Base-by-base conservation (phyloP, 352 stramenopile species). In the Globisporangium solare region DNA sequence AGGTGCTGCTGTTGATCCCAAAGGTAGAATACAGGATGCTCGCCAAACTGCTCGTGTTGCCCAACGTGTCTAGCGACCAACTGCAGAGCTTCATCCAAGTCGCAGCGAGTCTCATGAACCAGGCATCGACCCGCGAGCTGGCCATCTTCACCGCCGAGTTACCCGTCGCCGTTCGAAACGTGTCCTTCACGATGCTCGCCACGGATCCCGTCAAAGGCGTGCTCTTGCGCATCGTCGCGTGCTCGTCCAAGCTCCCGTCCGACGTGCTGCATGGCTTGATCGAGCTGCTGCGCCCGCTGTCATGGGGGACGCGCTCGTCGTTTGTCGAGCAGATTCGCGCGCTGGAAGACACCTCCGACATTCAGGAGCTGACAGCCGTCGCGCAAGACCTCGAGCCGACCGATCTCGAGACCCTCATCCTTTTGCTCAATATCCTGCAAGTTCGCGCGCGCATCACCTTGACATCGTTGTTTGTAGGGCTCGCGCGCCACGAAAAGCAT, bases 51-150 rank as follows among this genome's bases (percentile, higher is more conserved):
- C 63, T 88, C 41, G 71, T 76, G 0, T 86, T 71, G 2, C 51
- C 62, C 32, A 67, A 87, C 39, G 66, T 88, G n/a, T 74, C 45
- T 7, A 27, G 58, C 1, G 27, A 68, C 0, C 69, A 86, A 24
- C 57, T 88, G 6, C 42, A 77, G 27, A 48, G 58, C 2, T 77
- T 89, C 35, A 56, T 85, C 14, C 69, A 70, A 2, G 70, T 89
- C 27, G 73, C 75, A 0, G 71, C 73, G 10, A 76, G 76, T 20
- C 77, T 89, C 65, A 86, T 84, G 77, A 89, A 88, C 54, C 77
- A 89, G 48, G 79, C 79, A 2, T 80, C 75, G 10, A 87, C 71
- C 17, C 73, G 79, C 32, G 79, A 88, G 41, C 66, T 87, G 15
- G 68, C 84, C 13, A 82, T 76, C 24, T 88, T 88, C 50, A 61